Evolutionary conservation across 192 early-diverging fungal genomes (phyloP), one percentile per base, ranked within the genome.

Genomic region (Coemansia pectinata): DNA sequence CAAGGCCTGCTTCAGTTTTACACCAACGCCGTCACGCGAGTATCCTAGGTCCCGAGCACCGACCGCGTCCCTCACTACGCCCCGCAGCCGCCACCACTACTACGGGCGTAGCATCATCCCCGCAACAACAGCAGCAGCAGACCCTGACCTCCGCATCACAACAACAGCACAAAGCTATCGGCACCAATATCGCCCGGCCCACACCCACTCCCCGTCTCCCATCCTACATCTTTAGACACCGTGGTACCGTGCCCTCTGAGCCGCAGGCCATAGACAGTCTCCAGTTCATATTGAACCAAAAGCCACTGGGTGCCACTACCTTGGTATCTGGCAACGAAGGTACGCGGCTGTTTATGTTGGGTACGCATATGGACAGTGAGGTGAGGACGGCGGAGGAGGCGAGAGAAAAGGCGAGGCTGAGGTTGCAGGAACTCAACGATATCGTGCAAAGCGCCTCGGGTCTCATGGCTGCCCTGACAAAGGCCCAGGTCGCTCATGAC

Each of bases 281-380:
- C 53, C 65, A 74, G 66, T 74, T 69, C n/a, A 64, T 74, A 21
- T 23, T 74, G 41, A 55, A 63, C 40, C 62, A 70, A 44, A 63
- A 40, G 31, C 73, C 73, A 17, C 58, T 74, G 5, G 62, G 58
- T 38, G 52, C 52, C 19, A 33, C 47, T 21, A 19, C 38, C 21
- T 10, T 55, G 12, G 52, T 55, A 29, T 15, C 25, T 11, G 25
- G 27, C 52, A 14, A 10, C 11, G 52, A 25, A 27, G 52, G 52
- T 3, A 23, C 52, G 12, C 23, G 52, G 52, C 25, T 55, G 21
- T 38, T 52, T 14, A 52, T 38, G 9, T 34, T 52, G 23, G 47
- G 47, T 10, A 48, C 47, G 25, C 52, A 29, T 5, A 29, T 29
- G 25, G 52, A 19, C n/a, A 48, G 52, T 27, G 9, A 63, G 47